A percentile compares a stretch with the other conserved stretches of the same genome.
Evolutionary conservation across 306 rosid genomes (phyloP).

Genomic region (Lotus japonicus): DNA sequence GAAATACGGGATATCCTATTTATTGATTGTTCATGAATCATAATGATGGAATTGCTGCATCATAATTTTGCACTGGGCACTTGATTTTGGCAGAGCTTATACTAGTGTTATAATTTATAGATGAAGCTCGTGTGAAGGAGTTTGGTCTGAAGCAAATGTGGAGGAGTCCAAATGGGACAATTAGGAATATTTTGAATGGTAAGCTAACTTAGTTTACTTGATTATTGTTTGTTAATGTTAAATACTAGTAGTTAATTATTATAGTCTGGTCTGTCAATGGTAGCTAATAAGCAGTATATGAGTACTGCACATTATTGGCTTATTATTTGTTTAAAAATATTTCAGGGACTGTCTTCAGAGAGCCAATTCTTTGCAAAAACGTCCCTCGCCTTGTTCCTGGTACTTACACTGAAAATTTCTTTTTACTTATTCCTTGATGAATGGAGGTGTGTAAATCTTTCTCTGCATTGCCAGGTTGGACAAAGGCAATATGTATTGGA

Average conservation of each 20-base stretch:
- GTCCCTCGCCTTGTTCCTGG: conserved; percentile 97
- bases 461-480: conserved; percentile 70
- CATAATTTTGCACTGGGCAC: not conserved
- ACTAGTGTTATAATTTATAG: conserved; percentile 44
- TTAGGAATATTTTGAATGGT: conserved; percentile 97
- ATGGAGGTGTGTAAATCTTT: not conserved
- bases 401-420: conserved; percentile 21
- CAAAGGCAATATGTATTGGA: conserved; percentile 89
- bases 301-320: not conserved
- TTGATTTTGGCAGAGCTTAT: conserved; percentile 11
- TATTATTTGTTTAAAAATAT: not conserved
- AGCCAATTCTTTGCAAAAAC: conserved; percentile 94
- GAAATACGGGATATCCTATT: not conserved
- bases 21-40: not conserved
- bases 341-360: conserved; percentile 97
- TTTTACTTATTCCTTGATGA: not conserved
- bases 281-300: not conserved
- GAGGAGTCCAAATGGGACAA: conserved; percentile 99
- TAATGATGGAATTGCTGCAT: conserved; percentile 1
- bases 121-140: conserved; percentile 88
- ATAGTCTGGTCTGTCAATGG: not conserved
- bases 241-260: not conserved
- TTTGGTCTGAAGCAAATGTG: conserved; percentile 86
- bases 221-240: conserved; percentile 7
- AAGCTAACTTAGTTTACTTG: conserved; percentile 3